Percentiles rank a stretch among this genome's conserved stretches.
Evolutionary conservation across 345 rosid species (phyloP).

Genomic region (Lepidium africanum): DNA sequence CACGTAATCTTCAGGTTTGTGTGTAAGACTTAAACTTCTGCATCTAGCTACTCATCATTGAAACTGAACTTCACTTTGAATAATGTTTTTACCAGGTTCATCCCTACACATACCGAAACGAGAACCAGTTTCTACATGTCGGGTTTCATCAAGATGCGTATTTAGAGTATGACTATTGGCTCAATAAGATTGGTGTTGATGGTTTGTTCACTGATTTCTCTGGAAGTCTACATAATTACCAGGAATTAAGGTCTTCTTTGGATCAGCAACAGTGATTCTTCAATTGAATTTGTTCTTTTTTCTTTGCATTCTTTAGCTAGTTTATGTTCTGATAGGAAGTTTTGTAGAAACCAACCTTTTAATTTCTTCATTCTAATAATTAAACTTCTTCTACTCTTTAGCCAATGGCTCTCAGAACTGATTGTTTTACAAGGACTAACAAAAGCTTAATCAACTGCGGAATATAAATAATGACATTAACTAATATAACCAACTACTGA

Average conservation of each 20-base stretch:
- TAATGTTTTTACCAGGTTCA: conserved; percentile 56
- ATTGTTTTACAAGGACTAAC: neutral
- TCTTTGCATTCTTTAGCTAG: neutral
- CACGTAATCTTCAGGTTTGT: conserved; percentile 66
- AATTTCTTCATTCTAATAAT: neutral
- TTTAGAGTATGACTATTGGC: conserved; percentile 70
- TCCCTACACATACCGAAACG: conserved; percentile 81
- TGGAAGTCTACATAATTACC: conserved; percentile 64
- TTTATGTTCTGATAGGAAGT: neutral
- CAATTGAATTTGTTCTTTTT: neutral
- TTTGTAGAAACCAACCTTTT: neutral
- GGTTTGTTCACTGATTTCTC: conserved; percentile 95
- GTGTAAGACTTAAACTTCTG: neutral
- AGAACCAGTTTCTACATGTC: conserved; percentile 50
- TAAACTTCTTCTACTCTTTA: neutral
- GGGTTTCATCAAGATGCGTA: conserved; percentile 69
- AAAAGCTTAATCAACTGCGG: neutral
- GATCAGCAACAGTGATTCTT: conserved; percentile 6
- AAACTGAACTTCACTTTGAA: neutral
- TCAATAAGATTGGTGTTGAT: conserved; percentile 66
- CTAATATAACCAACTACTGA: neutral
- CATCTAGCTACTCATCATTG: neutral
- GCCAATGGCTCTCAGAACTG: neutral
- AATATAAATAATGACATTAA: neutral
- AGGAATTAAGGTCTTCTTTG: conserved; percentile 50